Evolutionary conservation across 2,329 filamentous ascomycete species (phyloP), one percentile per base, ranked within the genome.

Genomic region (Dothideomycetes sp.): DNA sequence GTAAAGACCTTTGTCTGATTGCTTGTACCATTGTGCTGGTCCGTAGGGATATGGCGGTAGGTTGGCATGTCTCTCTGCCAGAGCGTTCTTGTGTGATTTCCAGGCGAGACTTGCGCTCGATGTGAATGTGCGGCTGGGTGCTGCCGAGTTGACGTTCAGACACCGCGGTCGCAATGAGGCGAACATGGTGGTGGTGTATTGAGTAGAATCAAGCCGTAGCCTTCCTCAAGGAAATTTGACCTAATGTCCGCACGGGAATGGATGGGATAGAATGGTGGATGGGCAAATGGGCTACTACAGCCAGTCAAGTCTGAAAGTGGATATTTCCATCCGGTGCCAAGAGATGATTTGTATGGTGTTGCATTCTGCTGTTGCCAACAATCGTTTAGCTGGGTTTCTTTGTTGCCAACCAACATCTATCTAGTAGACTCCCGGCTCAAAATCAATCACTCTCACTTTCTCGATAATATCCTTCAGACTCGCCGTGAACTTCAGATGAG

Each of bases 11-110:
- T 48, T 70, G 68, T 87, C 84, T 51, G 80, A 79, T 63, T 91
- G 84, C 65, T 89, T 88, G 72, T 84, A 91, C 50, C 79, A 66
- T 47, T 60, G 68, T 43, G 80, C 74, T 40, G 74, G 72, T 34
- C 83, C 83, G 63, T 84, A 80, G 1, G 84, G 84, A 61, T 91
- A 91, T 35, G 58, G 51, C 16, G 68, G 69, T 8, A 64, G 34
- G 29, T 48, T 45, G 13, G 42, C 45, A 33, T 49, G 49, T 11
- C 36, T 27, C 18, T 44, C 38, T 5, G 33, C 41, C 12, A 49
- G 41, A 13, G 47, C 43, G 33, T 49, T 47, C 22, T 41, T 46
- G 34, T 48, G 43, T 20, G 46, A 48, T 20, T 48, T 46, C 43
- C 43, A 45, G 20, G 31, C 28, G 13, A 39, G 36, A 11, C n/a